Evolutionary conservation across 1,139 yeast species (phyloP), one percentile per base, ranked within the genome.

Genomic region (Pichia sp.): DNA sequence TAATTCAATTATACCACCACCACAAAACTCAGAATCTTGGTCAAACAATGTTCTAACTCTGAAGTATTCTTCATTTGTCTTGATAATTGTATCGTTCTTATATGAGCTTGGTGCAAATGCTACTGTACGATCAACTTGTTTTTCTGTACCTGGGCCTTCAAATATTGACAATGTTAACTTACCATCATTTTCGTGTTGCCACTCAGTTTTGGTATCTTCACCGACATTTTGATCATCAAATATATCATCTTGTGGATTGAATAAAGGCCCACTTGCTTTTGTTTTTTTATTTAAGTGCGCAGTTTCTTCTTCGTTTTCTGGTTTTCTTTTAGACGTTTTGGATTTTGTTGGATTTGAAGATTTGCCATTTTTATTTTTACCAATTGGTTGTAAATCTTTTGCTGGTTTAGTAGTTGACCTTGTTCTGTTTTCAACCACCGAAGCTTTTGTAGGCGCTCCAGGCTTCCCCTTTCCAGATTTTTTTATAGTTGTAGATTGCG

Each of bases 81-180:
- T 65, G n/a, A 73, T 68, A 0, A 67, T 56, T 3, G 72, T 66
- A 22, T 71, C 68, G 45, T 71, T 70, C 47, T 74, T 76, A n/a
- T 77, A 72, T 3, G 76, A 72, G n/a, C 77, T 75, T 11, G 87
- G 82, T 0, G 89, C 81, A 74, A 79, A 82, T 1, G 95, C 96
- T 18, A 88, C 72, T 0, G 75, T 66, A 54, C 81, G 71, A 11
- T 67, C 67, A 4, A 67, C 62, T 47, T 69, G 69, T 12, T 64
- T 60, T 34, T 76, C 80, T 0, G 74, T 68, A 0, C 77, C 73
- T 8, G 76, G 76, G 20, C 77, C 77, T 41, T 77, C 79, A 52
- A 71, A 74, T 0, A 85, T 80, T 39, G 77, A 76, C 8, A 79
- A 61, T 5, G 71, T 70, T 13, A 78, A 65, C 4, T 64, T 59